phyloP scores from a whole-genome alignment of 768 basidiomycete genomes.

The Kwoniella sp. region DNA sequence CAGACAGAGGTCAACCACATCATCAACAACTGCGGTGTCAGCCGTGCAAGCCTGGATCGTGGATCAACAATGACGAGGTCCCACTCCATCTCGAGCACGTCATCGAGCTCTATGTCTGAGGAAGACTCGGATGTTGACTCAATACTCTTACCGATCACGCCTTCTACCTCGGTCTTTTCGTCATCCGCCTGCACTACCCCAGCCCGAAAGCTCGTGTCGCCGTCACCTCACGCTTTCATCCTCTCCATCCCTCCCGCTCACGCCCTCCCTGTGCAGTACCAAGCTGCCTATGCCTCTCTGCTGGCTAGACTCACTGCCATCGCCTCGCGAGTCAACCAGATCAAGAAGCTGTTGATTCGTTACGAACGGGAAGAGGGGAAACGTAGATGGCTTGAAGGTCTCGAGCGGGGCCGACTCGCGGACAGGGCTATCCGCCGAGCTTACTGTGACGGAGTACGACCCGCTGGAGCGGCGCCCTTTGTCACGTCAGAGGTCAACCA shows the following conservation, averaged over 20 bases:
- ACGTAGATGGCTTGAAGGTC: slow-evolving; percentile 35
- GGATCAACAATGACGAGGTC: slow-evolving; percentile 8
- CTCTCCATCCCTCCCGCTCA: slow-evolving; percentile 39
- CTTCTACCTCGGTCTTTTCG: slow-evolving; percentile 39
- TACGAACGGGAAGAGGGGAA: slow-evolving; percentile 48
- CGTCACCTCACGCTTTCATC: slow-evolving; percentile 26
- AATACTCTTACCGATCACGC: slow-evolving; percentile 21
- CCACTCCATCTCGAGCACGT: slow-evolving; percentile 18
- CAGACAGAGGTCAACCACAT: slow-evolving; percentile 33
- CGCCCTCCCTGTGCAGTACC: slow-evolving; percentile 29
- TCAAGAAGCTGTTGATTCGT: slow-evolving; percentile 34
- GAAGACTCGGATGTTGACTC: slow-evolving; percentile 20
- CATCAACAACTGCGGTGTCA: slow-evolving; percentile 21
- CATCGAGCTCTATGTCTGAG: slow-evolving; percentile 10
- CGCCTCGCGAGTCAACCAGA: slow-evolving; percentile 28
- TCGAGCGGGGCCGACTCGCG: slow-evolving; percentile 32
- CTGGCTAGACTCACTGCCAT: slow-evolving; percentile 34
- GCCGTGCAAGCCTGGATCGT: not conserved
- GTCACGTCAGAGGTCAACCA: slow-evolving; percentile 14
- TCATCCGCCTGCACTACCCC: slow-evolving; percentile 19
- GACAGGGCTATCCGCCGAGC: slow-evolving; percentile 39
- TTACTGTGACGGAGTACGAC: slow-evolving; percentile 26
- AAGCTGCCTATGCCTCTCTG: slow-evolving; percentile 35
- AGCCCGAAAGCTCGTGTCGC: not conserved
- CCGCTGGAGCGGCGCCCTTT: not conserved